These are phyloP conservation scores for Quercus wislizeni DNA, from an alignment of 306 rosid species.

Conservation along the genomic window DNA sequence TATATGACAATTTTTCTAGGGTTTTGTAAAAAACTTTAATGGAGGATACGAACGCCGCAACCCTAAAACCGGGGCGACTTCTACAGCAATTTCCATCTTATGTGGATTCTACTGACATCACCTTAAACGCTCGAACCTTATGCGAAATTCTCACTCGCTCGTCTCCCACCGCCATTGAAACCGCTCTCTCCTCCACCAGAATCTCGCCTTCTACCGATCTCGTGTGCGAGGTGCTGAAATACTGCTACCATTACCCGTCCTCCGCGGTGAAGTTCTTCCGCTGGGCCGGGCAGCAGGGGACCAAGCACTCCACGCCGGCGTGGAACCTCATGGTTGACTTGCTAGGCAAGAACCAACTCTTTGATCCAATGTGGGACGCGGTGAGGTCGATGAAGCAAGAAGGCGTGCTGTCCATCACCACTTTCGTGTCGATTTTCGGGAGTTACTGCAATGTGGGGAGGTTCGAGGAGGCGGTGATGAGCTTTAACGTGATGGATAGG, in stretches of 20 bases:
- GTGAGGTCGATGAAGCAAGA: slow-evolving; percentile 66
- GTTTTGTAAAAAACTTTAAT: no score
- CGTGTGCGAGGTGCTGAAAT: slow-evolving; percentile 45
- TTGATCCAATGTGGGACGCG: slow-evolving; percentile 81
- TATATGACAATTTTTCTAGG: no score
- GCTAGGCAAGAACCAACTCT: slow-evolving; percentile 57
- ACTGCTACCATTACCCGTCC: slow-evolving; percentile 53
- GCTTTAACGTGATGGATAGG: slow-evolving; percentile 63
- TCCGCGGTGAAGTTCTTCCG: slow-evolving; percentile 73
- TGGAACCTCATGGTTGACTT: slow-evolving; percentile 76
- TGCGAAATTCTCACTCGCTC: slow-evolving; percentile 49
- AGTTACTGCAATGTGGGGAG: slow-evolving; percentile 55
- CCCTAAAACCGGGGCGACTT: slow-evolving; percentile 21
- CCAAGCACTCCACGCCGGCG: slow-evolving; percentile 40
- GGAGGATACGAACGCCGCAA: not conserved
- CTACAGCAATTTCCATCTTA: slow-evolving; percentile 28
- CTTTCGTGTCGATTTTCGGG: slow-evolving; percentile 55
- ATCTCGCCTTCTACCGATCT: slow-evolving; percentile 41
- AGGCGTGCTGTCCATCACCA: slow-evolving; percentile 32
- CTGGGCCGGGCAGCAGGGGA: slow-evolving; percentile 46
- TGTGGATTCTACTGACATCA: slow-evolving; percentile 29
- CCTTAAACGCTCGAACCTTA: slow-evolving; percentile 37
- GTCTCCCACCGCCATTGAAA: slow-evolving; percentile 45
- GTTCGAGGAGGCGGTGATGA: slow-evolving; percentile 57
- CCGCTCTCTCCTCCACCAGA: slow-evolving; percentile 45